phyloP scores from a whole-genome alignment of 768 basidiomycete species.

The Boletellus ananiceps region DNA sequence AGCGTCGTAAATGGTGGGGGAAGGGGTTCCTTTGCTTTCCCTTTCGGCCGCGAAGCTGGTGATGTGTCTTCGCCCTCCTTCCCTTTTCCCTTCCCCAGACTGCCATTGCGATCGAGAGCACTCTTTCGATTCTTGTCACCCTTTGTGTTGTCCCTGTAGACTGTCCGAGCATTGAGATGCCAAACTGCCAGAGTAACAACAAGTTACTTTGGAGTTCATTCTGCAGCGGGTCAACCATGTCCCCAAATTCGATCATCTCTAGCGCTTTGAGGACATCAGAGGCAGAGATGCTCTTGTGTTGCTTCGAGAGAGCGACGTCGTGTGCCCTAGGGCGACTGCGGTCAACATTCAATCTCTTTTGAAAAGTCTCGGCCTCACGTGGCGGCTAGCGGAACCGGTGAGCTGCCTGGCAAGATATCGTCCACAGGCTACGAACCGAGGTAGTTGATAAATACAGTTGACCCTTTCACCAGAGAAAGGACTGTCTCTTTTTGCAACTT shows the following conservation, averaged over 20 bases:
- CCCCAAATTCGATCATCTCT: conserved; percentile 71
- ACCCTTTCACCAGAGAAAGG: conserved; percentile 77
- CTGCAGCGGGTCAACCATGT: conserved; percentile 60
- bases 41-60: conserved; percentile 22
- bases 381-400: conserved; percentile 33
- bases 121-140: conserved; percentile 48
- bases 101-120: conserved; percentile 22
- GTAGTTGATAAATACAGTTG: conserved; percentile 95
- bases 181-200: not conserved
- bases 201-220: conserved; percentile 57
- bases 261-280: conserved; percentile 87
- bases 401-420: not conserved
- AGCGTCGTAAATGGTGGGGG: conserved; percentile 28
- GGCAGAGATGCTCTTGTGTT: conserved; percentile 85
- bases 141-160: conserved; percentile 61
- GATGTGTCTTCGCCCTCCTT: conserved; percentile 33
- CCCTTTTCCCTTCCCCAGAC: conserved; percentile 26
- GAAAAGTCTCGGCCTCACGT: conserved; percentile 33
- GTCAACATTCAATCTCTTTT: conserved; percentile 4
- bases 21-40: conserved; percentile 29
- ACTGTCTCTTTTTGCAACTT: conserved; percentile 91
- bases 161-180: conserved; percentile 32
- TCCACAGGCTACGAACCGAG: conserved; percentile 50
- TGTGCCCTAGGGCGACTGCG: conserved; percentile 56
- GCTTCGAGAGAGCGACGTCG: conserved; percentile 78